These are phyloP conservation scores for Russula griseocarnosa DNA, from an alignment of 768 basidiomycete genomes.

Conservation along the genomic window DNA sequence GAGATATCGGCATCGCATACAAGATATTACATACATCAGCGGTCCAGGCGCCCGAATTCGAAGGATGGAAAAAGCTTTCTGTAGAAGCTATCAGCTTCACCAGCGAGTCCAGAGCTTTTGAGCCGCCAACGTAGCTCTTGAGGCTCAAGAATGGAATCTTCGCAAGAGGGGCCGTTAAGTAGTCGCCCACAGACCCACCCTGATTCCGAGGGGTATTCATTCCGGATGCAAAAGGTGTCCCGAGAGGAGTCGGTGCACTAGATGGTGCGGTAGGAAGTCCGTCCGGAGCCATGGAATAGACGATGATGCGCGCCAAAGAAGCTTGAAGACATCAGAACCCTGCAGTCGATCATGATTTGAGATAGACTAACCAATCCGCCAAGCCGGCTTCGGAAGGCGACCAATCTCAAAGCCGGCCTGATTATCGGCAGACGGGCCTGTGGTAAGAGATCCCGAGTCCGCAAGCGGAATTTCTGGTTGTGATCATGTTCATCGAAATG, in stretches of 20 bases:
- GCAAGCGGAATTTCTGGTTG: constrained; percentile 63
- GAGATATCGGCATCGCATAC: constrained; percentile 14
- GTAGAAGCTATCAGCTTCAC: constrained; percentile 79
- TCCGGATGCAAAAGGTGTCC: constrained; percentile 66
- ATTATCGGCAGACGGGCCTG: constrained; percentile 70
- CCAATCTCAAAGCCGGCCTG: constrained; percentile 71
- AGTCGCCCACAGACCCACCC: constrained; percentile 48
- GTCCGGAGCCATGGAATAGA: constrained; percentile 82
- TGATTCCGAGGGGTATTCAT: constrained; percentile 53
- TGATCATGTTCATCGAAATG: constrained; percentile 12
- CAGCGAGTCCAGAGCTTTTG: constrained; percentile 81
- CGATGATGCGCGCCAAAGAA: constrained; percentile 78
- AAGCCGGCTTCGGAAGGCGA: constrained; percentile 64
- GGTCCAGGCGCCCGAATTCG: constrained; percentile 82
- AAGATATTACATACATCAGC: constrained; percentile 49
- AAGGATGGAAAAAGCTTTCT: constrained; percentile 89
- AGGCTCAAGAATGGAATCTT: constrained; percentile 41
- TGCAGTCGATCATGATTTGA: constrained; percentile 23
- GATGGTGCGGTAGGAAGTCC: constrained; percentile 54
- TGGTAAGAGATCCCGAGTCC: constrained; percentile 69
- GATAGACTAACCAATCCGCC: constrained; percentile 61
- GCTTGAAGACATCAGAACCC: constrained; percentile 39
- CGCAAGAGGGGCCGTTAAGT: constrained; percentile 55
- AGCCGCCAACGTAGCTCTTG: constrained; percentile 73
- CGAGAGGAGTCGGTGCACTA: constrained; percentile 63